Percentiles rank a stretch among this genome's conserved stretches.
These are phyloP conservation scores for Naumovozyma dairenensis DNA, from an alignment of 805 yeast genomes.

Conservation along the genomic window DNA sequence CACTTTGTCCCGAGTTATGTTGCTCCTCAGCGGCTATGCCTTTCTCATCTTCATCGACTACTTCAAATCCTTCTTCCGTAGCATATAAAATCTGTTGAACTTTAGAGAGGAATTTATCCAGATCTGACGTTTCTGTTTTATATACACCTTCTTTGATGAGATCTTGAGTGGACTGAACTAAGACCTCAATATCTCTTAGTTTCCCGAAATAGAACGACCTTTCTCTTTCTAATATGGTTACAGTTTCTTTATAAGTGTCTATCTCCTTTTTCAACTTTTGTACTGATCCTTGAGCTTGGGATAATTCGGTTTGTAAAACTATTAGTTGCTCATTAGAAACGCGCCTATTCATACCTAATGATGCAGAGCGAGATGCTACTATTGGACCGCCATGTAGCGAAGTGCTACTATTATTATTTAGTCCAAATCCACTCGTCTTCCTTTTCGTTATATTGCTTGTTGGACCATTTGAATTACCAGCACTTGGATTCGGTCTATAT, in stretches of 20 bases:
- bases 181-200: conserved; percentile 76
- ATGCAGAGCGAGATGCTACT: conserved; percentile 11
- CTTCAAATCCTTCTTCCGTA: conserved; percentile 76
- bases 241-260: conserved; percentile 46
- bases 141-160: conserved; percentile 36
- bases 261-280: conserved; percentile 34
- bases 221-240: conserved; percentile 66
- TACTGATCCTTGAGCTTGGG: conserved; percentile 36
- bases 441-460: conserved; percentile 18
- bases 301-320: conserved; percentile 36
- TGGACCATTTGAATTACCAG: conserved; percentile 6
- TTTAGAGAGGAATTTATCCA: conserved; percentile 41
- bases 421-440: conserved; percentile 9
- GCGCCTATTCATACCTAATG: conserved; percentile 19
- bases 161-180: conserved; percentile 56
- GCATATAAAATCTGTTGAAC: conserved; percentile 70
- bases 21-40: neutral
- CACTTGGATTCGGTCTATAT: conserved; percentile 17
- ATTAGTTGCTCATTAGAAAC: conserved; percentile 22
- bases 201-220: conserved; percentile 86
- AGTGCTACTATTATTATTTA: no score
- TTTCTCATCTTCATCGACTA: conserved; percentile 30
- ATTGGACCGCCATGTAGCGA: neutral
- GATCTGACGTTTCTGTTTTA: conserved; percentile 23
- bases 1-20: neutral